Conservation (phyloP, 148 eudicot species). For the Camellia granthamiana region DNA sequence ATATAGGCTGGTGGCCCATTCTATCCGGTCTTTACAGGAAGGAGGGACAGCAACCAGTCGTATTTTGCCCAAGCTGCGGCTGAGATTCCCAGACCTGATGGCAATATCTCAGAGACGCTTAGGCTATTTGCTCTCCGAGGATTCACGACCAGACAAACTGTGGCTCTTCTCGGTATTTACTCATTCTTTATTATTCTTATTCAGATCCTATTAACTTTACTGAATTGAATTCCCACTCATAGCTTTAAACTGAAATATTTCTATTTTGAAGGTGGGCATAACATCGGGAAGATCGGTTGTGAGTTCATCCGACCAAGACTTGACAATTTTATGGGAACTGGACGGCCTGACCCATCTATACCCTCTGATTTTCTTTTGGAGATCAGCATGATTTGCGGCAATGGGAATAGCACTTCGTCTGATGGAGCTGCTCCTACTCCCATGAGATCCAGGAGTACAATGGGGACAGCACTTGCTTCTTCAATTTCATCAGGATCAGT, state of each 20-base stretch:
- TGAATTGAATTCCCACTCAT: background rate
- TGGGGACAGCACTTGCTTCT: background rate
- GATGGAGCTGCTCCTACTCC: constrained; percentile 24
- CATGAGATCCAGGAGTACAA: constrained; percentile 18
- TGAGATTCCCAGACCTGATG: constrained; percentile 20
- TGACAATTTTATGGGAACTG: constrained; percentile 29
- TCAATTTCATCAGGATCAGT: constrained; percentile 30
- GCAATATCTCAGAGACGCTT: constrained; percentile 7
- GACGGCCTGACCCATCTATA: constrained; percentile 36
- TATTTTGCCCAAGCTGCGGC: constrained; percentile 7
- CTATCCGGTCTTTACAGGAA: constrained; percentile 19
- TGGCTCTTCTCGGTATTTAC: constrained; percentile 24
- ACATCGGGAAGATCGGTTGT: constrained; percentile 50
- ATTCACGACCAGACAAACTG: constrained; percentile 18
- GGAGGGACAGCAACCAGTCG: constrained; percentile 16
- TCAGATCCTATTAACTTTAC: background rate
- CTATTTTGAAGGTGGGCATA: constrained; percentile 39
- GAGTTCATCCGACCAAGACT: constrained; percentile 34
- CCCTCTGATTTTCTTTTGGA: constrained; percentile 30
- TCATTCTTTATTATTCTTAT: background rate
- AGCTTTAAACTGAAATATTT: background rate
- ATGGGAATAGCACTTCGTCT: constrained; percentile 9
- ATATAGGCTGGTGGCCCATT: constrained; percentile 22
- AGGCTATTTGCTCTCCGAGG: constrained; percentile 13
- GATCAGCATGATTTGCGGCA: constrained; percentile 22